Evolutionary conservation across 345 rosid genomes (phyloP), one percentile per base, ranked within the genome.

Genomic region (Odontarrhena argentea): DNA sequence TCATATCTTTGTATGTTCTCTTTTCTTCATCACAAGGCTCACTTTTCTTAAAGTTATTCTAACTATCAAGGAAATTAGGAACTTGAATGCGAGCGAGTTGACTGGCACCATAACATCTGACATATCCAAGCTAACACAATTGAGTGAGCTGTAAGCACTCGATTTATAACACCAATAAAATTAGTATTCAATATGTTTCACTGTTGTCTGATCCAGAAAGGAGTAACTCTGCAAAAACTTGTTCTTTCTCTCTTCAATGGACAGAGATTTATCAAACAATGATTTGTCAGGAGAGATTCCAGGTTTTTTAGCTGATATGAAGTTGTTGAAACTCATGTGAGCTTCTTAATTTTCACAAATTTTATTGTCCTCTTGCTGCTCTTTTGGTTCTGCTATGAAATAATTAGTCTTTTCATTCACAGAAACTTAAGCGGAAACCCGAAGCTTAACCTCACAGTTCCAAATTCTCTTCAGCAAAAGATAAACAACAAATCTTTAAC

Each of bases 211-310:
- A n/a, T n/a, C n/a, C n/a, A 7, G 6, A 34, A 10, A 4, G 30
- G 42, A 34, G 7, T 22, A 40, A 59, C n/a, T 18, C 12, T 38
- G n/a, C 24, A 30, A 38, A 18, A 18, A 18, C 22, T 18, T 18
- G 22, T 18, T 8, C 34, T 22, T 61, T 25, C 2, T 42, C 30
- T 49, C 13, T 49, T 49, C 35, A 52, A 38, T 18, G 15, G 9
- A n/a, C 77, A 85, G 86, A 69, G 86, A 83, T 59, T 69, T 83
- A 12, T 86, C 88, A 0, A 65, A 71, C 43, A 83, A 78, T 35
- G 70, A 28, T 49, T 58, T 83, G 41, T 60, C 53, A 4, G 86
- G 84, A 36, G 1, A 57, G 0, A 55, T 85, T 14, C 87, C 86
- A 0, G 60, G 47, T 3, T 67, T 70, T 67, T 77, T 86, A 1